Percentiles rank a stretch among this genome's conserved stretches.
Evolutionary conservation across 805 yeast species (phyloP).

Genomic region (Candida schatavii): DNA sequence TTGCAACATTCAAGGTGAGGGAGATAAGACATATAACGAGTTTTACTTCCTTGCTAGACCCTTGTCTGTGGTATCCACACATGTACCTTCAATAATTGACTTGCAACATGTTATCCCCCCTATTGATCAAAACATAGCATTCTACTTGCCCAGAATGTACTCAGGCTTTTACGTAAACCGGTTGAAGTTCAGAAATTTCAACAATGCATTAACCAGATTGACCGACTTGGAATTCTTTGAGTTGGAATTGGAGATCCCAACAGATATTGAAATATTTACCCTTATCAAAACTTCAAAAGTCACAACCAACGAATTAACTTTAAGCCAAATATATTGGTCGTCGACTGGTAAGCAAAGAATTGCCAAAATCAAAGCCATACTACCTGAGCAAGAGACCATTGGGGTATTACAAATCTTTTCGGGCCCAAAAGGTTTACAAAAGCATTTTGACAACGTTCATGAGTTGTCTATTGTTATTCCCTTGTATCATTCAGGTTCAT

Average conservation of each 20-base stretch:
- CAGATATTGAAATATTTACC: conserved; percentile 64
- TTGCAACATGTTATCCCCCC: conserved; percentile 89
- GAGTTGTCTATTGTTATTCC: conserved; percentile 75
- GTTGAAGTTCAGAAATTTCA: conserved; percentile 60
- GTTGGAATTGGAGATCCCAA: conserved; percentile 69
- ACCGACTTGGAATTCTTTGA: conserved; percentile 78
- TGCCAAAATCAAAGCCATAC: conserved; percentile 74
- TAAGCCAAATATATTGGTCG: conserved; percentile 79
- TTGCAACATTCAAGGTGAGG: conserved; percentile 27
- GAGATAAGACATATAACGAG: conserved; percentile 37
- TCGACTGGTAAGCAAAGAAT: conserved; percentile 49
- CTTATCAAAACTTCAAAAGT: conserved; percentile 51
- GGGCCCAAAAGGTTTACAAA: conserved; percentile 60
- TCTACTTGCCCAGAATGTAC: conserved; percentile 81
- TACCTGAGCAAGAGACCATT: conserved; percentile 65
- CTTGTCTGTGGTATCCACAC: conserved; percentile 71
- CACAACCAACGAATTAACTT: conserved; percentile 50
- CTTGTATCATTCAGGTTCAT: conserved; percentile 65
- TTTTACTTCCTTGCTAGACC: conserved; percentile 83
- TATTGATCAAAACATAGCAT: conserved; percentile 70
- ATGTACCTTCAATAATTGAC: conserved; percentile 73
- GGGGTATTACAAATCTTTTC: conserved; percentile 79
- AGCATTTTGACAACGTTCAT: conserved; percentile 55
- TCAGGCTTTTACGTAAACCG: conserved; percentile 69
- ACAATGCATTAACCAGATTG: conserved; percentile 71